Evolutionary conservation across 441 rosid genomes (phyloP), one percentile per base, ranked within the genome.

Genomic region (Pelargonium exstipulatum): DNA sequence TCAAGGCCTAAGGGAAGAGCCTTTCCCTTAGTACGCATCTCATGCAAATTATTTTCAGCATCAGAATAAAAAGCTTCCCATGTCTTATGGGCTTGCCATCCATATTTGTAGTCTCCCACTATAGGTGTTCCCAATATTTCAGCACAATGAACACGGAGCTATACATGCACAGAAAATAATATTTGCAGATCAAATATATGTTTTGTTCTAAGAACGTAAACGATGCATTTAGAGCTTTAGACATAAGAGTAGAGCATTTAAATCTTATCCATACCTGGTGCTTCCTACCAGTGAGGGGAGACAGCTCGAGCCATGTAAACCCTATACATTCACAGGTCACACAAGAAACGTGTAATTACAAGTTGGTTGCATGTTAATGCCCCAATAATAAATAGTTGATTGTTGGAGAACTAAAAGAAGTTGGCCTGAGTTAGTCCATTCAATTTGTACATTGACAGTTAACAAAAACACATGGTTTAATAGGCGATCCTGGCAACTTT

Each of bases 81-180:
- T 29, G 79, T 72, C 80, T 81, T 83, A 77, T 94, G 95, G 74
- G 84, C 81, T 81, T 85, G 96, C 96, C 97, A 87, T 7, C 90
- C 97, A 9, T 94, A 94, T 74, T 90, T 94, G 69, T 78, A 91
- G 79, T 91, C 97, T 70, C 99, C 99, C 3, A 94, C 87, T 76
- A 94, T 88, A 1, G 99, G 97, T 55, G 99, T 90, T 70, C 96
- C 92, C 74, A 94, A 71, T 55, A 88, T 90, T 74, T 91, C 94
- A 26, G 97, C 97, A 76, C 99, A 91, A 74, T 94, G 99, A 66
- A 91, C 99, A 13, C 96, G 92, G 35, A 91, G 88, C 97, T 94
- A 84, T 61, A 74, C 5, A 64, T 57, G 51, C 22, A 20, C 22
- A 20, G 22, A 20, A 20, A 20, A 20, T 20, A 20, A 20, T 20